A percentile compares a stretch with the other conserved stretches of the same genome.
Evolutionary conservation across 257 asterid species (phyloP).

Genomic region (Galeopsis tetrahit): DNA sequence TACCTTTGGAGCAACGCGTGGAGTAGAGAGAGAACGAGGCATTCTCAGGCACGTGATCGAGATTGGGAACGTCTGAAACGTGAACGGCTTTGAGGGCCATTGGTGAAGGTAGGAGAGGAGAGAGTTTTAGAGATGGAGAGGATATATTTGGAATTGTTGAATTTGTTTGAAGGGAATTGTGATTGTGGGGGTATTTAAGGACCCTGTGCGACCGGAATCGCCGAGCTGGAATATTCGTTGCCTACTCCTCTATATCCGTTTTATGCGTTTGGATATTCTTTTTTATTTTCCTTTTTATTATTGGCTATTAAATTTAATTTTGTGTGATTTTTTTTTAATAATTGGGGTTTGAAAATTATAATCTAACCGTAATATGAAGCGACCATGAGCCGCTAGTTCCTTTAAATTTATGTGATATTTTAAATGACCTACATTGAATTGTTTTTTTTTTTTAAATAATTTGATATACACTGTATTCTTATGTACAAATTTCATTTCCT

Average conservation of each 20-base stretch:
- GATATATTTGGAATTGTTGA: slow-evolving; percentile 32
- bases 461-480: too few species aligned
- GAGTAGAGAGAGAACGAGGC: slow-evolving; percentile 56
- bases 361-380: too few species aligned
- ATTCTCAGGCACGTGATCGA: slow-evolving; percentile 71
- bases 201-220: slow-evolving; percentile 31
- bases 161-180: slow-evolving; percentile 28
- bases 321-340: background rate
- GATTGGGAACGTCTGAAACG: slow-evolving; percentile 81
- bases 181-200: slow-evolving; percentile 41
- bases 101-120: slow-evolving; percentile 23
- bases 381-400: too few species aligned
- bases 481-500: too few species aligned
- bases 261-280: slow-evolving; percentile 74
- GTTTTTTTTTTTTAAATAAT: too few species aligned
- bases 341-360: background rate
- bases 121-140: slow-evolving; percentile 14
- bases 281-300: background rate
- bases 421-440: too few species aligned
- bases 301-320: background rate
- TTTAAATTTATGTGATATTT: too few species aligned
- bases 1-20: slow-evolving; percentile 59
- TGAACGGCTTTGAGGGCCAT: slow-evolving; percentile 97
- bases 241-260: slow-evolving; percentile 26
- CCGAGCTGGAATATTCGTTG: slow-evolving; percentile 56